Conservation (phyloP, 208 protist genomes). For the Herpetomonas samuelpessoai region DNA sequence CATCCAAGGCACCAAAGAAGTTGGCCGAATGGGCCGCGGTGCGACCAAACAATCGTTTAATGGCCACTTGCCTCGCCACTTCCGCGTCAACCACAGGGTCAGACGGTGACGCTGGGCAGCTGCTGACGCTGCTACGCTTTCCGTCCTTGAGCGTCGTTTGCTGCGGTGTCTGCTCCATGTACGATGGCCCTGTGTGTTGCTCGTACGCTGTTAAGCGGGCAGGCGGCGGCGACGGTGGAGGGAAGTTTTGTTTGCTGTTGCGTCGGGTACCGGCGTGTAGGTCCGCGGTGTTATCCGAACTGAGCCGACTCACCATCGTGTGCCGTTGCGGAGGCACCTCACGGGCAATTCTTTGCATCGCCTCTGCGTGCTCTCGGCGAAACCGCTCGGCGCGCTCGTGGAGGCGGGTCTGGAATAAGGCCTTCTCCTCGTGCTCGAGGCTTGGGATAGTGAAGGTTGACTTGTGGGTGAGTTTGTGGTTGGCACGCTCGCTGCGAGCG, state of each 20-base stretch:
- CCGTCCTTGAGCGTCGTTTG: background rate
- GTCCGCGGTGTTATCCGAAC: background rate
- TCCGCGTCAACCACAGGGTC: constrained; percentile 1
- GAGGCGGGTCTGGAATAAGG: background rate
- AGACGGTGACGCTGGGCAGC: background rate
- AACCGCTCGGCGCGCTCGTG: constrained; percentile 4
- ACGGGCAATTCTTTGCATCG: constrained; percentile 5
- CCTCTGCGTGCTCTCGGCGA: constrained; percentile 8
- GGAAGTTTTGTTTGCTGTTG: background rate
- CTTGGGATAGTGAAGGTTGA: background rate
- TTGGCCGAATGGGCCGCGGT: too few relatives aligned
- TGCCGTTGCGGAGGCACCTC: background rate
- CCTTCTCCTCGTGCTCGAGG: background rate
- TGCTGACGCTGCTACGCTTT: background rate
- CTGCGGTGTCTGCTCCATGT: background rate
- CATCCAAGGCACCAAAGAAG: too few relatives aligned
- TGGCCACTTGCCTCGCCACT: background rate
- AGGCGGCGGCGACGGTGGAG: background rate
- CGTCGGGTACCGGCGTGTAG: background rate
- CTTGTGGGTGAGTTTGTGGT: background rate
- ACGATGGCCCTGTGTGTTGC: too few relatives aligned
- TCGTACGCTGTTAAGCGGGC: too few relatives aligned
- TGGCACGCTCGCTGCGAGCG: constrained; percentile 1
- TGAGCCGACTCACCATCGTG: background rate
- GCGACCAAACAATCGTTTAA: background rate